Conservation (phyloP, 768 basidiomycete genomes). For the Kwoniella heveanensis region DNA sequence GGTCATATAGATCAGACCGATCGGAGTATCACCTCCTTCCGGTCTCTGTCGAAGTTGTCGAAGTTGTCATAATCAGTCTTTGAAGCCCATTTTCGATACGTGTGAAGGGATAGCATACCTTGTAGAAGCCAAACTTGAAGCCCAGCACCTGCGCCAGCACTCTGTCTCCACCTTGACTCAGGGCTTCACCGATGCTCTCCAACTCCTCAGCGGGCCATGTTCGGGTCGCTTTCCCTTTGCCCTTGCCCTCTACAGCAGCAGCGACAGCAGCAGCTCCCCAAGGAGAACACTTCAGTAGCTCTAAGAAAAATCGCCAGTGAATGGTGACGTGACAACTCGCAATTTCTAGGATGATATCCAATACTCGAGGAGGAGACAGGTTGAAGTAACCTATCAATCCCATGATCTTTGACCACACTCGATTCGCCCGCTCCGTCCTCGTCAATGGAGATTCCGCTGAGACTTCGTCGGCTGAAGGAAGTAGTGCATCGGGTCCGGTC, state of each 20-base stretch:
- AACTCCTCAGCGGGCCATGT: conserved; percentile 41
- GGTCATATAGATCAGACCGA: conserved; percentile 74
- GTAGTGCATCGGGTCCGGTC: conserved; percentile 59
- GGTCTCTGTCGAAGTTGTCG: conserved; percentile 58
- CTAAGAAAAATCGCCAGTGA: conserved; percentile 86
- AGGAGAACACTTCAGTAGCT: conserved; percentile 80
- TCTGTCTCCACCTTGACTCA: conserved; percentile 53
- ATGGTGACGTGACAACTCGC: conserved; percentile 77
- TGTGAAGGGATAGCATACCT: conserved; percentile 61
- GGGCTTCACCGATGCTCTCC: conserved; percentile 36
- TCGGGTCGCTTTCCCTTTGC: conserved; percentile 41
- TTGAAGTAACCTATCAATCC: conserved; percentile 79
- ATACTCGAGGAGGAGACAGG: conserved; percentile 87
- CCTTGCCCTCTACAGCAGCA: conserved; percentile 44
- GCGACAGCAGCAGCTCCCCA: conserved; percentile 62
- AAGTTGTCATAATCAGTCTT: no score
- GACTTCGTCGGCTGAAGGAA: conserved; percentile 17
- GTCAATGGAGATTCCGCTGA: conserved; percentile 10
- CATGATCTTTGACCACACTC: conserved; percentile 49
- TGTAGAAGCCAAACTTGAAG: conserved; percentile 93
- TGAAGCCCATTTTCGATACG: no score
- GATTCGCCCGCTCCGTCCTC: conserved; percentile 32
- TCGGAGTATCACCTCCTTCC: conserved; percentile 69
- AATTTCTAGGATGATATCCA: conserved; percentile 91
- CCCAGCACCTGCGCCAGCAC: conserved; percentile 78